Evolutionary conservation across 768 basidiomycete species (phyloP).

Genomic region (Leccinum boreale): DNA sequence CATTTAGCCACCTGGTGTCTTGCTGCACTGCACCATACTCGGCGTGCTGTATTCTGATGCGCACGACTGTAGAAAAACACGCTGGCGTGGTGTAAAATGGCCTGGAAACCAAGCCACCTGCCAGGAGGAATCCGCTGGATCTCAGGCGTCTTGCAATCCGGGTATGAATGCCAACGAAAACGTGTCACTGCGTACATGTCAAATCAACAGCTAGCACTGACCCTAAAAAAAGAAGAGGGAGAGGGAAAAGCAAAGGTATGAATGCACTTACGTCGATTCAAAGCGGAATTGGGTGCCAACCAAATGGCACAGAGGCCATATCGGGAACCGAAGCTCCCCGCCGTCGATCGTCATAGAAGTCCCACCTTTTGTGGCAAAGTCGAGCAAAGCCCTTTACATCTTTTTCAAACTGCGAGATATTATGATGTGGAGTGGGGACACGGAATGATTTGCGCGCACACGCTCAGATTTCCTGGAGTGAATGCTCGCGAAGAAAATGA

Average conservation of each 20-base stretch:
- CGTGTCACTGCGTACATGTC: constrained; percentile 25
- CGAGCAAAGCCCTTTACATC: constrained; percentile 18
- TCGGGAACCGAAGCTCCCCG: constrained; percentile 26
- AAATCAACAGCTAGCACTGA: constrained; percentile 8
- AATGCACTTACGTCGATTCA: constrained; percentile 12
- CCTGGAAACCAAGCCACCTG: neutral
- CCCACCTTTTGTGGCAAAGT: constrained; percentile 14
- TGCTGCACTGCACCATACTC: constrained; percentile 4
- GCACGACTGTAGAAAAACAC: neutral
- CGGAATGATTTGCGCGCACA: constrained; percentile 2
- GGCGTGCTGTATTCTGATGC: constrained; percentile 9
- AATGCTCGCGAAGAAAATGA: neutral
- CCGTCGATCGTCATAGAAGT: constrained; percentile 27
- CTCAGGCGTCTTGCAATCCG: constrained; percentile 1
- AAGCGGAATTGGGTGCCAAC: constrained; percentile 6
- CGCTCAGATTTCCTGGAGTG: neutral
- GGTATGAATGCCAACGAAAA: constrained; percentile 5
- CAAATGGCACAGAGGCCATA: constrained; percentile 10
- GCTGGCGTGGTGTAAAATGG: constrained; percentile 5
- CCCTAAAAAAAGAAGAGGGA: neutral
- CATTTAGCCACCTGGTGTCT: constrained; percentile 10
- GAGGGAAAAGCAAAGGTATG: neutral
- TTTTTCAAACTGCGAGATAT: constrained; percentile 13
- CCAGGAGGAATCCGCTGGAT: neutral
- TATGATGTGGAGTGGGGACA: neutral